Conservation (phyloP, 1,284 basidiomycete species). For the Sphaerobolus stellatus region DNA sequence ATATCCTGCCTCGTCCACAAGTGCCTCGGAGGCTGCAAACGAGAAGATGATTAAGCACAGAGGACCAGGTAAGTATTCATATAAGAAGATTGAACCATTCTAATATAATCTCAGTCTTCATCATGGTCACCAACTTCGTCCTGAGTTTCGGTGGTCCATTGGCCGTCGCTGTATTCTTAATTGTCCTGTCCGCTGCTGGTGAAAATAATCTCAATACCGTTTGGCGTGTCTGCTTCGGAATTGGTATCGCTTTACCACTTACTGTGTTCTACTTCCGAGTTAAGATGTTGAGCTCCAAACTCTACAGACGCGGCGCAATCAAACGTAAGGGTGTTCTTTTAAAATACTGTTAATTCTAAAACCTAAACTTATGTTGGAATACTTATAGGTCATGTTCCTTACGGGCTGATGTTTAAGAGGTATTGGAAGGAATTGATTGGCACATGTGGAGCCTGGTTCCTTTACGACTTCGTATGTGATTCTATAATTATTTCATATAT, state of each 20-base stretch:
- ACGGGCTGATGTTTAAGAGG: conserved; percentile 56
- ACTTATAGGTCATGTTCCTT: conserved; percentile 55
- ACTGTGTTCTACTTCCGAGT: conserved; percentile 72
- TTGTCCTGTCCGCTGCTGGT: conserved; percentile 68
- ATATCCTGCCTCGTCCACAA: conserved; percentile 71
- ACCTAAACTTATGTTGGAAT: conserved; percentile 8
- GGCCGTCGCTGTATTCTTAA: conserved; percentile 68
- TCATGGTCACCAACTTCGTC: conserved; percentile 75
- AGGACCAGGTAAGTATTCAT: conserved; percentile 49
- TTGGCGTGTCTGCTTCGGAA: conserved; percentile 76
- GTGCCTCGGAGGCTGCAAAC: conserved; percentile 71
- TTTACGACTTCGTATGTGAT: conserved; percentile 65
- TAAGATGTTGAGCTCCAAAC: conserved; percentile 66
- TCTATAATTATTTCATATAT: background rate
- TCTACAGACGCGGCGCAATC: conserved; percentile 67
- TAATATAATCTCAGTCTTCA: conserved; percentile 48
- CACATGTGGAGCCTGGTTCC: conserved; percentile 73
- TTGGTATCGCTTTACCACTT: conserved; percentile 67
- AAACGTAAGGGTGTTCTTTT: conserved; percentile 43
- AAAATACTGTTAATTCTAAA: background rate
- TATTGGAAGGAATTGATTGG: conserved; percentile 73
- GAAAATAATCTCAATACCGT: conserved; percentile 64
- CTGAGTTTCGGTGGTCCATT: conserved; percentile 67
- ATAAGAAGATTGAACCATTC: background rate
- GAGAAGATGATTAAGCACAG: conserved; percentile 62